Evolutionary conservation across 306 rosid species (phyloP), one percentile per base, ranked within the genome.

Genomic region (Cicer yamashitae): DNA sequence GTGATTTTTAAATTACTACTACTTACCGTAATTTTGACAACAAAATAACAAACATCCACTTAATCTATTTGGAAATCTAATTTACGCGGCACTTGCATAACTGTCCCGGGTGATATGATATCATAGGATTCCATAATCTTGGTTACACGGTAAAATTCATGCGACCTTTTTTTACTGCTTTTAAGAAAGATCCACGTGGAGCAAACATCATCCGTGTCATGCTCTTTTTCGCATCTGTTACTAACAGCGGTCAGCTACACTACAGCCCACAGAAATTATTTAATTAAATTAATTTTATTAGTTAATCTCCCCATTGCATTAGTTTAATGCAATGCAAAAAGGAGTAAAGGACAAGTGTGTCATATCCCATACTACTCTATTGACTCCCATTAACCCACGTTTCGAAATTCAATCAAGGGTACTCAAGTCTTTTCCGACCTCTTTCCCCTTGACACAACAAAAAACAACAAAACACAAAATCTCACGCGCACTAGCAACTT

Each of bases 181-280:
- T 86, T 77, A 86, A 77, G 82, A 85, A 77, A 88, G 77, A 77
- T 84, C 88, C 90, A 84, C 88, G 85, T 82, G 83, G 84, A 80
- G 13, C 30, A 8, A 78, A 67, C 54, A 70, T 9, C 67, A 75
- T 76, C 76, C 7, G 41, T 60, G 70, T 69, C 53, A 38, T 74
- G 76, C 40, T 70, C 73, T 69, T 65, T 70, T 82, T 60, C 15
- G 50, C 39, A 14, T 47, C 40, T 14, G 69, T 47, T 70, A 67
- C 61, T 54, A 74, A 58, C 81, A 48, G 5, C 64, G 53, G 77
- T 79, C 82, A 61, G 22, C 67, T 51, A 41, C 50, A 51, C 47
- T 51, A 41, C 43, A 51, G 40, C 43, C 63, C 79, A 80, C 79
- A 46, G 3, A 4, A 72, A 62, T 47, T 20, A 67, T 64, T 72